Evolutionary conservation across 139 green algal genomes (phyloP).

Genomic region (Auxenochlorella pyrenoidosa): DNA sequence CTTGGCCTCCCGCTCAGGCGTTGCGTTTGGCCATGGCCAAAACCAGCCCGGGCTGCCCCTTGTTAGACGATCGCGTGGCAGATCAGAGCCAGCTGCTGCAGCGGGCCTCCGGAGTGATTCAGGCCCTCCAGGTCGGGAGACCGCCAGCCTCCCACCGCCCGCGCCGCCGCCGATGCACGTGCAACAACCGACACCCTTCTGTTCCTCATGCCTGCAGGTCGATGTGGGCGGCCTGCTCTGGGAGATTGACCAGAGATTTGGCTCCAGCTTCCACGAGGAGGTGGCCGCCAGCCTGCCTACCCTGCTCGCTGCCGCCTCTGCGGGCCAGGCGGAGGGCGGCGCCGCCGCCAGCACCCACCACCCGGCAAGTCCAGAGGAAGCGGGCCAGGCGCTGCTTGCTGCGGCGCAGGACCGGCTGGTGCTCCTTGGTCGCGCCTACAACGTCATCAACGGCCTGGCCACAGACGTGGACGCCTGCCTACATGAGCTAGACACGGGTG

Average conservation of each 20-base stretch:
- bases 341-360: neutral
- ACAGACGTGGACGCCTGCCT: slow-evolving; percentile 4
- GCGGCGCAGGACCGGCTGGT: neutral
- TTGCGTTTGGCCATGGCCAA: neutral
- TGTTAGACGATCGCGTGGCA: neutral
- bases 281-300: neutral
- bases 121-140: neutral
- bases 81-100: neutral
- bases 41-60: too few species aligned
- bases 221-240: slow-evolving; percentile 20
- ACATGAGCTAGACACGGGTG: neutral
- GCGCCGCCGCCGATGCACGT: neutral
- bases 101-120: neutral
- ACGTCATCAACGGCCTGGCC: slow-evolving; percentile 2
- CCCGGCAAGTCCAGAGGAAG: neutral
- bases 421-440: neutral
- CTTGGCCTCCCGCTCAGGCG: neutral
- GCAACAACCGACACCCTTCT: neutral
- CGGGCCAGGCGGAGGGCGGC: too few species aligned
- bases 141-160: neutral
- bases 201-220: neutral
- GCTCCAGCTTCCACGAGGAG: neutral
- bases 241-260: neutral
- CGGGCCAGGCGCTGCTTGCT: neutral
- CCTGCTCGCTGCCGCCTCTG: neutral